Evolutionary conservation across 192 early-diverging fungal species (phyloP).

Genomic region (Entrophospora sp.): DNA sequence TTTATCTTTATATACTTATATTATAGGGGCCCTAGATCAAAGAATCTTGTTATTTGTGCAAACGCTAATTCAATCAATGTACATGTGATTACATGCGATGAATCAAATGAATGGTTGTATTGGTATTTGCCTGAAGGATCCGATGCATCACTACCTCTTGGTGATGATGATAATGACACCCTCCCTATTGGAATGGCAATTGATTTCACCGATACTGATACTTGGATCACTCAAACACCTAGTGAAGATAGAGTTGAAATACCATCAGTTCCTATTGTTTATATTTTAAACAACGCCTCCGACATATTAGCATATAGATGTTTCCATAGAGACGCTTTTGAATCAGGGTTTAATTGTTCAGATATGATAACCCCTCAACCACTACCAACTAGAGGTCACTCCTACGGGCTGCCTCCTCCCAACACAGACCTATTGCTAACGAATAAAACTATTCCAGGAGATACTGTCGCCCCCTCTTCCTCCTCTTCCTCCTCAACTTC

Average conservation of each 20-base stretch:
- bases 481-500: too few species aligned
- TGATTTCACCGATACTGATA: conserved; percentile 58
- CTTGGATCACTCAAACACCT: conserved; percentile 27
- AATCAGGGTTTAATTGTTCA: conserved; percentile 27
- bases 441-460: too few species aligned
- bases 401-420: not conserved
- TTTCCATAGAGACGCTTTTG: conserved; percentile 47
- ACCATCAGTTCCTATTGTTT: conserved; percentile 60
- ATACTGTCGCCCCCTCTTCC: too few species aligned
- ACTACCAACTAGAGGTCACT: not conserved
- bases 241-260: conserved; percentile 38
- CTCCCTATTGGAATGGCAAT: conserved; percentile 61
- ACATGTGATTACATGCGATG: conserved; percentile 38
- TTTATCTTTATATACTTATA: not conserved
- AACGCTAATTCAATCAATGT: conserved; percentile 37
- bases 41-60: conserved; percentile 32
- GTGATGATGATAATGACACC: conserved; percentile 48
- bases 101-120: conserved; percentile 50
- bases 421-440: too few species aligned
- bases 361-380: conserved; percentile 26
- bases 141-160: conserved; percentile 48
- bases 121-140: conserved; percentile 57
- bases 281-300: conserved; percentile 59
- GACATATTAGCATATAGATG: conserved; percentile 57
- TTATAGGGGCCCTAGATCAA: conserved; percentile 30